Percentiles rank a stretch among this genome's conserved stretches.
Conservation (phyloP, 805 yeast genomes). For the Pichia gijzeniarum region DNA sequence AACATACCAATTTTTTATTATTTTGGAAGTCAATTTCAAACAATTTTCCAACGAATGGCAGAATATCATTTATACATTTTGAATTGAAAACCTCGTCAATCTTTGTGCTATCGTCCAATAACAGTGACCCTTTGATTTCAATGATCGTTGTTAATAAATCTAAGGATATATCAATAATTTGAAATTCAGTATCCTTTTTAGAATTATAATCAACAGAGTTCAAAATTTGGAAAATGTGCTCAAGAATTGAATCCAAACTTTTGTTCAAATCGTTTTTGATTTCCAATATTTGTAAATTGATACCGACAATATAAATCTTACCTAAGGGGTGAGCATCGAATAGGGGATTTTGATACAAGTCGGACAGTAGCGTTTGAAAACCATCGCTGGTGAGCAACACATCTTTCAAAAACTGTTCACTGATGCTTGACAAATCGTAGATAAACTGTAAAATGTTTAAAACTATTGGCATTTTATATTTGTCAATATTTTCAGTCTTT, state of each 20-base stretch:
- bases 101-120: constrained; percentile 1
- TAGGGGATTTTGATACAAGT: neutral
- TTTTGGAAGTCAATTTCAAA: constrained; percentile 39
- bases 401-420: constrained; percentile 21
- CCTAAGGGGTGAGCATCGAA: constrained; percentile 10
- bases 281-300: constrained; percentile 29
- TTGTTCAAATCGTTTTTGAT: constrained; percentile 17
- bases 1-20: constrained; percentile 52
- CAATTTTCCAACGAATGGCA: constrained; percentile 35
- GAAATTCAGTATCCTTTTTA: constrained; percentile 32
- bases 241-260: constrained; percentile 13
- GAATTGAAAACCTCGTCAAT: constrained; percentile 21
- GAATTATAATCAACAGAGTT: neutral
- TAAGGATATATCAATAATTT: constrained; percentile 60
- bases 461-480: constrained; percentile 23
- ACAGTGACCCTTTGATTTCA: constrained; percentile 38
- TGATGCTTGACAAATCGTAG: constrained; percentile 28
- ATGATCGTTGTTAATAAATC: constrained; percentile 73
- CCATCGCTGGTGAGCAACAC: constrained; percentile 5
- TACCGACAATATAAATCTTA: constrained; percentile 25
- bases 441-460: constrained; percentile 22
- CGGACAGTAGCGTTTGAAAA: constrained; percentile 5
- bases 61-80: constrained; percentile 15
- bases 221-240: constrained; percentile 21
- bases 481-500: constrained; percentile 32